Conservation (phyloP, 176 grass and related monocot genomes). For the Phoenix dactylifera region DNA sequence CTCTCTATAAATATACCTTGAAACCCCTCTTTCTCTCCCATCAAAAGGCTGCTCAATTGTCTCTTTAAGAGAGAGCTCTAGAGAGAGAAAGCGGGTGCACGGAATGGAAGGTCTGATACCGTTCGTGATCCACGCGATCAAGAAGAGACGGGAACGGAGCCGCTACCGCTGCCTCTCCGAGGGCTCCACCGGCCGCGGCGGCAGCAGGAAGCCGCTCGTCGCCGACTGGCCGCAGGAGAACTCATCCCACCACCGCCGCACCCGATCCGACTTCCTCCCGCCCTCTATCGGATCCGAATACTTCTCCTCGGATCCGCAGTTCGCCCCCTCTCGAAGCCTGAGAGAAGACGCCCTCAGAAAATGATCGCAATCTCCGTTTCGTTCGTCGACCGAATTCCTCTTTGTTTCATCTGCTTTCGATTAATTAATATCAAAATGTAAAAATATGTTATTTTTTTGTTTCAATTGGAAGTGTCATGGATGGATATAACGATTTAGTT, state of each 20-base stretch:
- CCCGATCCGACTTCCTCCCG: conserved; percentile 26
- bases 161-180: conserved; percentile 40
- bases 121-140: conserved; percentile 68
- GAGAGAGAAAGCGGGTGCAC: too few species aligned
- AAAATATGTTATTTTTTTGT: too few species aligned
- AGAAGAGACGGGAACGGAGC: conserved; percentile 32
- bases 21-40: too few species aligned
- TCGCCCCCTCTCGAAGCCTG: conserved; percentile 21
- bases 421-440: too few species aligned
- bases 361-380: too few species aligned
- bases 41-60: too few species aligned
- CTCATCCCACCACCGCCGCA: conserved; percentile 12
- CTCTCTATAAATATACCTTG: too few species aligned
- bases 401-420: too few species aligned
- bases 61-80: too few species aligned
- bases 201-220: conserved; percentile 36
- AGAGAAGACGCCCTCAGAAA: conserved; percentile 4
- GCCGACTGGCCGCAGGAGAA: conserved; percentile 10
- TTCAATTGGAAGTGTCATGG: too few species aligned
- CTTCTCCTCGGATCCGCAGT: neutral
- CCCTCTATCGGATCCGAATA: conserved; percentile 9
- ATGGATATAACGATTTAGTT: too few species aligned
- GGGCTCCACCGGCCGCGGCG: conserved; percentile 26
- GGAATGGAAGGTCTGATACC: conserved; percentile 83
- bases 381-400: too few species aligned